These are phyloP conservation scores for Coemansia sp. DNA, from an alignment of 192 early-diverging fungal genomes.

Conservation along the genomic window DNA sequence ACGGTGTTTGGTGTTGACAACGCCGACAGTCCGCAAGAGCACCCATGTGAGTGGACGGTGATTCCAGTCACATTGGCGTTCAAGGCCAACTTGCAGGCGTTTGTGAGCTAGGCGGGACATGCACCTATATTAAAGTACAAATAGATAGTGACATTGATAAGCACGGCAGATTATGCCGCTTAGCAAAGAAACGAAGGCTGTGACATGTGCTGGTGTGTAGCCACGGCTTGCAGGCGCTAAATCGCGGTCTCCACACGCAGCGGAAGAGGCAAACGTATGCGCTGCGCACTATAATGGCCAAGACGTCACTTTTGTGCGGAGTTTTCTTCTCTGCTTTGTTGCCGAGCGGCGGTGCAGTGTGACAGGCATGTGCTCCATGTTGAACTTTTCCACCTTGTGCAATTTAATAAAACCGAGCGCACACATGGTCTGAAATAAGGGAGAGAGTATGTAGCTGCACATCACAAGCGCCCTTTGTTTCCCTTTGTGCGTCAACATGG, in stretches of 20 bases:
- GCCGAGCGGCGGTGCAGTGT: conserved; percentile 1
- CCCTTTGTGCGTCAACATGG: neutral
- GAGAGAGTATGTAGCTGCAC: neutral
- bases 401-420: conserved; percentile 3
- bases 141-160: no score
- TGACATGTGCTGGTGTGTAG: neutral
- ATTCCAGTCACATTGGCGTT: conserved; percentile 37
- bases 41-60: conserved; percentile 32
- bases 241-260: neutral
- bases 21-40: conserved; percentile 11
- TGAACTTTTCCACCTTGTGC: neutral
- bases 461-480: neutral
- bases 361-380: neutral
- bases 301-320: neutral
- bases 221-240: neutral
- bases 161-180: no score
- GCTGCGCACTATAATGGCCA: conserved; percentile 1
- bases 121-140: conserved; percentile 1
- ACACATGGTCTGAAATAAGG: conserved; percentile 1
- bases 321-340: neutral
- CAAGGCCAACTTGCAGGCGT: conserved; percentile 26
- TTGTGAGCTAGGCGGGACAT: conserved; percentile 16
- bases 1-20: conserved; percentile 43
- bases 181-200: no score
- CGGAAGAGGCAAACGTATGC: no score